phyloP scores from a whole-genome alignment of 2,329 filamentous ascomycete genomes.

The Arachnopeziza araneosa region DNA sequence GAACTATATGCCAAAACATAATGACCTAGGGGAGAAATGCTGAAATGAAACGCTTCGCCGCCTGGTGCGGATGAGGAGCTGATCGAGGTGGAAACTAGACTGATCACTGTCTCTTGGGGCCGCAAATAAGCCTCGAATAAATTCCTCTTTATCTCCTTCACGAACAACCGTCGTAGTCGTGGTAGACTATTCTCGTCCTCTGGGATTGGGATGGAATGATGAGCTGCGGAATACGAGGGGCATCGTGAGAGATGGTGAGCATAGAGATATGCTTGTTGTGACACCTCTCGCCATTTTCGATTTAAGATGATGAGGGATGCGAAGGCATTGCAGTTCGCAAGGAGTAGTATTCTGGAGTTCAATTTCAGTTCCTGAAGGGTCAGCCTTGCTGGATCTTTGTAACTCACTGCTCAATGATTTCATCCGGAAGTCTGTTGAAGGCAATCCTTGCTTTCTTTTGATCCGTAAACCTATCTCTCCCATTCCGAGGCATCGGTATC shows the following conservation, averaged over 20 bases:
- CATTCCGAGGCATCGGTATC: constrained; percentile 4
- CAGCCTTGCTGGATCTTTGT: background rate
- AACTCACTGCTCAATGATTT: constrained; percentile 64
- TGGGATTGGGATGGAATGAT: constrained; percentile 27
- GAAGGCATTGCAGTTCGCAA: constrained; percentile 57
- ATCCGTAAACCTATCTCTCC: background rate
- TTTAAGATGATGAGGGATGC: constrained; percentile 62
- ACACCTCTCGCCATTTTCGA: constrained; percentile 58
- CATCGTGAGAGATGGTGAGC: constrained; percentile 56
- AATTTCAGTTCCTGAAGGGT: constrained; percentile 10
- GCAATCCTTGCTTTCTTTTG: constrained; percentile 1
- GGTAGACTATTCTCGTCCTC: constrained; percentile 48
- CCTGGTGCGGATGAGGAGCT: constrained; percentile 76
- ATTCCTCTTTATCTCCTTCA: constrained; percentile 67
- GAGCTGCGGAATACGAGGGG: constrained; percentile 50
- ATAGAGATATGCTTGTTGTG: constrained; percentile 59
- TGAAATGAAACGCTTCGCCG: constrained; percentile 81
- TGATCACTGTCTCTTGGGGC: constrained; percentile 65
- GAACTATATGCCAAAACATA: constrained; percentile 78
- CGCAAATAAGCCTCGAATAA: constrained; percentile 71
- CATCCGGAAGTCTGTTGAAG: constrained; percentile 56
- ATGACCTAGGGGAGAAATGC: constrained; percentile 68
- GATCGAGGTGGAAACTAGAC: constrained; percentile 75
- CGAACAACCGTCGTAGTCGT: constrained; percentile 59
- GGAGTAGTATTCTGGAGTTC: constrained; percentile 50